phyloP scores from a whole-genome alignment of 2,329 filamentous ascomycete species.

The Exophiala oligosperma region DNA sequence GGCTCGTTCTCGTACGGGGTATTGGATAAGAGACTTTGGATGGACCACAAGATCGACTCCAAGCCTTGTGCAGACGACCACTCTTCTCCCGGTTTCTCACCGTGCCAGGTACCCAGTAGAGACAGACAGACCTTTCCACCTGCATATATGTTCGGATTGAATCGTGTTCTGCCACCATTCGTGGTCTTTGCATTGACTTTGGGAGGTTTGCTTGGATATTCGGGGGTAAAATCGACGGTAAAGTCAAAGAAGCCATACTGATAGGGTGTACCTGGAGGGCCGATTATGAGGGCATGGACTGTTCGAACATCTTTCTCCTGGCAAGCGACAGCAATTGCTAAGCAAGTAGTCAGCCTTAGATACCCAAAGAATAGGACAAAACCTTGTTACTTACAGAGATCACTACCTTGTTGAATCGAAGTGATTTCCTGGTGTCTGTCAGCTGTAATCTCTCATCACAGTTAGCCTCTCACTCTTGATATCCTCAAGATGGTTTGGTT shows the following conservation, averaged over 20 bases:
- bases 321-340: conserved; percentile 78
- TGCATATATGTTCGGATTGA: conserved; percentile 96
- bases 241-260: conserved; percentile 98
- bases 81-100: conserved; percentile 77
- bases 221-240: conserved; percentile 42
- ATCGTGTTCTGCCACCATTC: conserved; percentile 82
- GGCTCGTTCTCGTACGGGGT: conserved; percentile 98
- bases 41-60: conserved; percentile 90
- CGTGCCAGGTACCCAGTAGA: conserved; percentile 92
- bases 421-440: conserved; percentile 67
- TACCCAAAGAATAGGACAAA: neutral
- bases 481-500: conserved; percentile 89
- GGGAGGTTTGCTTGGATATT: conserved; percentile 73
- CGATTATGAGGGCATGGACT: conserved; percentile 84
- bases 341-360: conserved; percentile 18
- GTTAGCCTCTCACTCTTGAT: conserved; percentile 63
- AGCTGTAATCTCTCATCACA: conserved; percentile 10
- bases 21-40: conserved; percentile 90
- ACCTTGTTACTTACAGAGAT: conserved; percentile 66
- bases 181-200: conserved; percentile 72
- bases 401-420: conserved; percentile 78
- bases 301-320: conserved; percentile 85
- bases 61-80: conserved; percentile 96
- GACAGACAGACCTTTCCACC: conserved; percentile 92
- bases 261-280: conserved; percentile 91